These are phyloP conservation scores for Pisolithus thermaeus DNA, from an alignment of 1,284 basidiomycete genomes.

Conservation along the genomic window DNA sequence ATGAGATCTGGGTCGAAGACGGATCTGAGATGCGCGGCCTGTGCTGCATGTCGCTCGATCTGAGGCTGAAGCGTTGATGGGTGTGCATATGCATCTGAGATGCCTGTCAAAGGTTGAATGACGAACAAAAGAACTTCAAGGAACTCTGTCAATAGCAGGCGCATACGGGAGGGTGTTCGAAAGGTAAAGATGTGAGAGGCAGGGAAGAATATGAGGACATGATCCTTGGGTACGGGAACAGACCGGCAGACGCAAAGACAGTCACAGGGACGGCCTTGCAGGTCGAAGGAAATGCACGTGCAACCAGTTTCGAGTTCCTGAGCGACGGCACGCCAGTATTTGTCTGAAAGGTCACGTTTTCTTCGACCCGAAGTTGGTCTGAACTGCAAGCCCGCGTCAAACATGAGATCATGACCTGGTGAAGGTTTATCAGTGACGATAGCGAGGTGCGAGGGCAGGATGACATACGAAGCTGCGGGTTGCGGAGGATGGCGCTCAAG, in stretches of 20 bases:
- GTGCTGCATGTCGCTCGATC: conserved; percentile 53
- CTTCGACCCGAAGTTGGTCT: conserved; percentile 64
- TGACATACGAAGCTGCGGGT: conserved; percentile 80
- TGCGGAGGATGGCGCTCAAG: conserved; percentile 78
- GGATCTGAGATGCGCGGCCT: conserved; percentile 51
- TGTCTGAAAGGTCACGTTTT: conserved; percentile 71
- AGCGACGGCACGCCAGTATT: conserved; percentile 81
- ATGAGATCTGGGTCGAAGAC: conserved; percentile 73
- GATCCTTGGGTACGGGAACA: conserved; percentile 34
- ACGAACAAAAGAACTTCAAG: conserved; percentile 80
- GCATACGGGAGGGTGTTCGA: conserved; percentile 72
- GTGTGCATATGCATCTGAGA: conserved; percentile 49
- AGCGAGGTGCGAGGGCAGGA: conserved; percentile 1
- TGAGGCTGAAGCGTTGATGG: conserved; percentile 45
- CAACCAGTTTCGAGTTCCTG: conserved; percentile 79
- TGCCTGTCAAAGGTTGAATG: conserved; percentile 62
- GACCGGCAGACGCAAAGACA: conserved; percentile 55
- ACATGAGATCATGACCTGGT: conserved; percentile 84
- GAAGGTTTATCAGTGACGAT: conserved; percentile 14
- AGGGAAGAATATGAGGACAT: conserved; percentile 42
- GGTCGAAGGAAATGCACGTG: conserved; percentile 77
- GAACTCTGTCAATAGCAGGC: conserved; percentile 70
- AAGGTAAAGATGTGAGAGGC: conserved; percentile 46
- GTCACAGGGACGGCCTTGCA: conserved; percentile 46
- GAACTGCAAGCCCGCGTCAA: conserved; percentile 74